Conservation (phyloP, 306 rosid genomes). For the Boehmeria nivea region DNA sequence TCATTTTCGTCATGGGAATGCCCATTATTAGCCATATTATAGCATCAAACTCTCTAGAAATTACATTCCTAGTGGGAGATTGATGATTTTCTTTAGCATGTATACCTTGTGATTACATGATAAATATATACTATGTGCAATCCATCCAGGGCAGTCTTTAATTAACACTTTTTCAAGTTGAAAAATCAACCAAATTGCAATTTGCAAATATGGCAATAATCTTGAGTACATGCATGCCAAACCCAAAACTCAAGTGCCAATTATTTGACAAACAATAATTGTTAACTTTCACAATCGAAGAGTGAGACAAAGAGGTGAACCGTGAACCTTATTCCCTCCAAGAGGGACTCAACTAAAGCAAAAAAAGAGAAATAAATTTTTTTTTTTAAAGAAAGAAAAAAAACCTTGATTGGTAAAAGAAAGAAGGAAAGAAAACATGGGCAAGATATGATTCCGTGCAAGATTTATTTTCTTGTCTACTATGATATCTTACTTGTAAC, state of each 20-base stretch:
- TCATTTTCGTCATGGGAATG: background rate
- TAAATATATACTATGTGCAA: background rate
- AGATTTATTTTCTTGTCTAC: constrained; percentile 12
- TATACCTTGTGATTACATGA: background rate
- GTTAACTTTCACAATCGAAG: background rate
- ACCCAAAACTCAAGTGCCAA: background rate
- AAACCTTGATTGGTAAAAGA: background rate
- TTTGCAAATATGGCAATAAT: no score
- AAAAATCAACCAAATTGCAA: background rate
- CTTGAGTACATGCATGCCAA: no score
- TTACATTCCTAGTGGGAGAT: background rate
- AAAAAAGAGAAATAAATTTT: no score
- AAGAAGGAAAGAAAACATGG: background rate
- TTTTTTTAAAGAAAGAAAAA: no score
- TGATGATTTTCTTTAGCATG: background rate
- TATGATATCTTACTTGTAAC: background rate
- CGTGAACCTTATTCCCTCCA: no score
- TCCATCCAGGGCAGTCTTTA: background rate
- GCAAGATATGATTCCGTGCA: constrained; percentile 13
- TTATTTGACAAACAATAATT: background rate
- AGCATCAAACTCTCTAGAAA: background rate
- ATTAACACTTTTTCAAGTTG: background rate
- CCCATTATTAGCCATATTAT: background rate
- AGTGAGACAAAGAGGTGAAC: background rate
- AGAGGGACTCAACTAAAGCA: background rate